These are phyloP conservation scores for Hansenula sp. DNA, from an alignment of 1,139 yeast genomes.

Conservation along the genomic window DNA sequence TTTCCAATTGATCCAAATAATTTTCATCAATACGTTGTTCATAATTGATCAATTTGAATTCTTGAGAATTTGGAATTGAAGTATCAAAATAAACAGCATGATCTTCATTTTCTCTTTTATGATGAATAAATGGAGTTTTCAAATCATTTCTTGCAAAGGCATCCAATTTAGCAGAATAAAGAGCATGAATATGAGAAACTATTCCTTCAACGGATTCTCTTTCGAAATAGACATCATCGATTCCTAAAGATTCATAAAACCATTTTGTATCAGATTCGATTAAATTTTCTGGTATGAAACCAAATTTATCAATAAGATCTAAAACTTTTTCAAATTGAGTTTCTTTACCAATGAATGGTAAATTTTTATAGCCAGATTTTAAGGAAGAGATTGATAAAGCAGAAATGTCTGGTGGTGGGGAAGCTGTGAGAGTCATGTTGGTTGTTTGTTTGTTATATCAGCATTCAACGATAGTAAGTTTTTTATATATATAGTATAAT, in stretches of 20 bases:
- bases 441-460: not conserved
- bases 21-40: slow-evolving; percentile 76
- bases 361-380: slow-evolving; percentile 62
- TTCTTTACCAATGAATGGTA: slow-evolving; percentile 77
- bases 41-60: slow-evolving; percentile 38
- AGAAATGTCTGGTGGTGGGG: slow-evolving; percentile 30
- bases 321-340: slow-evolving; percentile 78
- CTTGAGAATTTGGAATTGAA: slow-evolving; percentile 28
- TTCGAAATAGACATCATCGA: slow-evolving; percentile 90
- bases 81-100: slow-evolving; percentile 94
- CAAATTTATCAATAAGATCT: slow-evolving; percentile 76
- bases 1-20: slow-evolving; percentile 52
- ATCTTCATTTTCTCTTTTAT: slow-evolving; percentile 67
- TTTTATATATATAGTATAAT: no score
- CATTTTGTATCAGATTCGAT: slow-evolving; percentile 86
- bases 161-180: slow-evolving; percentile 90
- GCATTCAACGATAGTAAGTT: not conserved
- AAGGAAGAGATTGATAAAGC: slow-evolving; percentile 34
- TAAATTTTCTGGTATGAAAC: slow-evolving; percentile 83
- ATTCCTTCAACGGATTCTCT: slow-evolving; percentile 78
- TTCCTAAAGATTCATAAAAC: slow-evolving; percentile 86
- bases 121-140: slow-evolving; percentile 57
- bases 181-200: slow-evolving; percentile 76
- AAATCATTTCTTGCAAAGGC: slow-evolving; percentile 65
- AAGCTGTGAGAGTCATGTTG: slow-evolving; percentile 1